Base-by-base conservation (phyloP, 495 filamentous ascomycete genomes). In the Halenospora varia region DNA sequence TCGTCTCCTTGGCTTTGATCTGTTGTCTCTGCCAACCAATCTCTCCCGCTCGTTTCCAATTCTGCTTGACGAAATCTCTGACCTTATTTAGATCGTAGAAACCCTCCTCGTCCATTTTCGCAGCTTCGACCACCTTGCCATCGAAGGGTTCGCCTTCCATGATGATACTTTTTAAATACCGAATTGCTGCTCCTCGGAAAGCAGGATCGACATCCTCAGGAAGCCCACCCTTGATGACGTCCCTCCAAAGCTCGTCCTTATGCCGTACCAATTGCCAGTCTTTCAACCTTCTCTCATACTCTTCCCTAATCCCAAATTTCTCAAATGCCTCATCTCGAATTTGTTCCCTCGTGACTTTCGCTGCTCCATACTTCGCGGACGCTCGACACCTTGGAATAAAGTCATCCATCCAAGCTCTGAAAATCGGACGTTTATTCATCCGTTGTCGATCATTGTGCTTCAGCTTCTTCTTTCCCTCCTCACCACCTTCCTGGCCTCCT, bases 361-460 rank as follows among this genome's bases (percentile, higher is more conserved):
- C 17, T 13, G 20, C 46, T 8, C 13, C 13, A 41, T 40, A 56
- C 17, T 19, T 11, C 2, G 55, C 55, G 10, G 53, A 18, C 22
- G 59, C 57, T 17, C 63, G 49, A 19, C 44, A 60, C 9, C 55
- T 50, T 0, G 79, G 79, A n/a, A 81, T 63, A 53, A 73, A 85
- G 40, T 84, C 80, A 4, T 81, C 69, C 41, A 83, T 60, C 75
- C 81, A 87, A 0, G 62, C 57, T 2, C 68, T 64, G 59, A 78
- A 86, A 11, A 82, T 62, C 0, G 73, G 68, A 0, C 84, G 75
- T 40, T 66, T 62, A 0, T 59, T 65, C 73, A 80, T 70, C 1
- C 79, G 71, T 6, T 71, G 66, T 0, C 80, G 70, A 57, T 84
- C 80, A 42, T 77, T 81, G 18, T 73, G 46, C 35, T 82, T 85